Conservation (phyloP, 78 protist species). For the Isochrysis galbana region DNA sequence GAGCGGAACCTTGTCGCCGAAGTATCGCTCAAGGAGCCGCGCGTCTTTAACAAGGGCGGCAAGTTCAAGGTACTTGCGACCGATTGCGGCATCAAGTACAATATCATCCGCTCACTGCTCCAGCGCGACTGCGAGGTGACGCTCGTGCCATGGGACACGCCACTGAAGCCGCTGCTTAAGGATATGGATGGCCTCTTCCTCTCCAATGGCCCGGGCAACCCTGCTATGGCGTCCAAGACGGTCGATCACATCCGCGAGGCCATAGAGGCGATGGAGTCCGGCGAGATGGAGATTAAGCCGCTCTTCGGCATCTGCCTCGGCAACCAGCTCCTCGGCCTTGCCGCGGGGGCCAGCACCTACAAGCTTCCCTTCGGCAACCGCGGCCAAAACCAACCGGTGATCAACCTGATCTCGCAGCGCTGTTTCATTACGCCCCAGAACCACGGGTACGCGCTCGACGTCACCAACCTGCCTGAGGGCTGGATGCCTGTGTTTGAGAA, state of each 20-base stretch:
- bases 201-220: conserved; percentile 97
- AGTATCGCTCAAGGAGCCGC: background rate
- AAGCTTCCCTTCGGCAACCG: conserved; percentile 91
- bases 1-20: conserved; percentile 57
- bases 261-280: conserved; percentile 21
- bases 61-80: background rate
- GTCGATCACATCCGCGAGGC: conserved; percentile 70
- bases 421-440: conserved; percentile 89
- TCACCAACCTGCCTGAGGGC: conserved; percentile 65
- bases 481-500: conserved; percentile 88
- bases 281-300: conserved; percentile 35
- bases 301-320: conserved; percentile 94
- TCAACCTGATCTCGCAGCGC: conserved; percentile 51
- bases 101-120: conserved; percentile 72
- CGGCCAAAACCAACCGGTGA: conserved; percentile 95
- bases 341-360: conserved; percentile 72
- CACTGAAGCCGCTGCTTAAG: conserved; percentile 52
- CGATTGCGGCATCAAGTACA: conserved; percentile 77
- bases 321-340: conserved; percentile 85
- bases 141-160: conserved; percentile 88
- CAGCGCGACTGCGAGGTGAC: conserved; percentile 60
- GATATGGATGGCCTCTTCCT: conserved; percentile 86
- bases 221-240: conserved; percentile 65
- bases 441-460: conserved; percentile 74
- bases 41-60: background rate